Percentiles rank a stretch among this genome's conserved stretches.
These are phyloP conservation scores for Stagonosporopsis chrysanthemi DNA, from an alignment of 2,329 filamentous ascomycete species.

Conservation along the genomic window DNA sequence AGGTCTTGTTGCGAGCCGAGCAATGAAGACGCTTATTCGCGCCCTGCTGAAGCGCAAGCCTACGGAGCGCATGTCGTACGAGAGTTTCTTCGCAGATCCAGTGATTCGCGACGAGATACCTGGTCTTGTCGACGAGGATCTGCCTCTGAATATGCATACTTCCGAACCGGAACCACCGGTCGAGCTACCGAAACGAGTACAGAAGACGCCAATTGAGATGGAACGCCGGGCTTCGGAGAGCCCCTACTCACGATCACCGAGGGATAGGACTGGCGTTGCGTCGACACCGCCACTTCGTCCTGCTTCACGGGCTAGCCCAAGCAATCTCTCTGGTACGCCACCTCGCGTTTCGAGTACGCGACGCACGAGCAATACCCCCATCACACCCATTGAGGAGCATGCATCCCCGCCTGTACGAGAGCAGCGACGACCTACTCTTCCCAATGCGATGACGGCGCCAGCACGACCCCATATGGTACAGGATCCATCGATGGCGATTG, in stretches of 20 bases:
- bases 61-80: conserved; percentile 83
- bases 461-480: conserved; percentile 49
- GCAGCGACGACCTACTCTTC: conserved; percentile 53
- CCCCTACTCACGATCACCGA: conserved; percentile 44
- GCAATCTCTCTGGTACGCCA: conserved; percentile 35
- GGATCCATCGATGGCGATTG: conserved; percentile 48
- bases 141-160: conserved; percentile 50
- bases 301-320: conserved; percentile 41
- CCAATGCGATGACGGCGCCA: conserved; percentile 56
- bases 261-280: conserved; percentile 36
- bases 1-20: conserved; percentile 73
- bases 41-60: conserved; percentile 84
- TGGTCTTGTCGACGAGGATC: conserved; percentile 79
- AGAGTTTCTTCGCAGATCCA: conserved; percentile 79
- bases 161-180: conserved; percentile 37
- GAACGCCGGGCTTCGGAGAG: conserved; percentile 39
- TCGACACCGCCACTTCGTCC: conserved; percentile 46
- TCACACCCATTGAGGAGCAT: conserved; percentile 45
- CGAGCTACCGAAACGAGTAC: conserved; percentile 34
- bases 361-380: conserved; percentile 45
- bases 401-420: conserved; percentile 45
- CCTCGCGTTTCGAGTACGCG: conserved; percentile 35
- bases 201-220: conserved; percentile 40
- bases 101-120: conserved; percentile 80
- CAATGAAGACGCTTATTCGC: conserved; percentile 82